Evolutionary conservation across 371 early-diverging fungal species (phyloP).

Genomic region (Rhizomucor pusillus): DNA sequence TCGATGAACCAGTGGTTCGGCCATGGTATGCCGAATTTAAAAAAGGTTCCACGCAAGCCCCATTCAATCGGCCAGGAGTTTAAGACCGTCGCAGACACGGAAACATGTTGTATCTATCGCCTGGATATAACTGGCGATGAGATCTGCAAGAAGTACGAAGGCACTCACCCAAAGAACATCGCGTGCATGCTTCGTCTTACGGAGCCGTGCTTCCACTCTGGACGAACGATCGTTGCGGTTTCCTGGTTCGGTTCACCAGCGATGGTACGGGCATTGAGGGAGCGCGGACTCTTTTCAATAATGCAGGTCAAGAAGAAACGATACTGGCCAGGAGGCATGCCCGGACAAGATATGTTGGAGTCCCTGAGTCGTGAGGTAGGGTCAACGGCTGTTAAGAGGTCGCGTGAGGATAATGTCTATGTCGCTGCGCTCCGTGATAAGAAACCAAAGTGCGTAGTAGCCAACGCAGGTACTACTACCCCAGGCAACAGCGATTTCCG

Average conservation of each 20-base stretch:
- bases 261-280: not conserved
- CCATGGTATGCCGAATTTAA: not conserved
- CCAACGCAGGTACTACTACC: not conserved
- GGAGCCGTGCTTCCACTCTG: not conserved
- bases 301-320: not conserved
- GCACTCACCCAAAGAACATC: not conserved
- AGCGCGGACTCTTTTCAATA: not conserved
- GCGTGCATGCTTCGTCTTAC: not conserved
- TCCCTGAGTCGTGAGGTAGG: not conserved
- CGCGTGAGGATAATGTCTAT: not conserved
- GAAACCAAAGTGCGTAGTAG: not conserved
- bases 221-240: not conserved
- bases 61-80: conserved; percentile 2
- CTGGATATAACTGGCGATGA: conserved; percentile 1
- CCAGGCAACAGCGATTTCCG: not conserved
- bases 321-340: not conserved
- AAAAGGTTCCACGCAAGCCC: not conserved
- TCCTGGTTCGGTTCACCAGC: not conserved
- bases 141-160: too few relatives aligned
- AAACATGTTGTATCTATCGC: not conserved
- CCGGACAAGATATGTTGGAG: not conserved
- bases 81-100: not conserved
- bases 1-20: conserved; percentile 1
- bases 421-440: not conserved
- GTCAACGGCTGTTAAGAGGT: not conserved